Conservation (phyloP, 257 asterid genomes). For the Plantago elongata region DNA sequence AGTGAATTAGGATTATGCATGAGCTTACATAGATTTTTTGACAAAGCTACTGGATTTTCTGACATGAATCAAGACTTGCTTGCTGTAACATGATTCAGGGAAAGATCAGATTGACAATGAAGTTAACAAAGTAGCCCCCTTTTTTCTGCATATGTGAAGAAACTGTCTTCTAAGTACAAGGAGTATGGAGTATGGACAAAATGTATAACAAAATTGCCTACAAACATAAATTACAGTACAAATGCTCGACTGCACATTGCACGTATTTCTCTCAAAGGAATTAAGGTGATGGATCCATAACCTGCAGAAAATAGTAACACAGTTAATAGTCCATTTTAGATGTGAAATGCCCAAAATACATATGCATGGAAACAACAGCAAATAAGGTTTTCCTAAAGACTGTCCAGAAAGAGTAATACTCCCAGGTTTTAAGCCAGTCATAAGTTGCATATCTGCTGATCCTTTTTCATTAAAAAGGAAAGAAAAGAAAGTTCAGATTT, state of each 20-base stretch:
- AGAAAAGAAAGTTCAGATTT: too few relatives aligned
- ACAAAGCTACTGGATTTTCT: too few relatives aligned
- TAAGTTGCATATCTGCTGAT: too few relatives aligned
- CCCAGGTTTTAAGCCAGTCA: too few relatives aligned
- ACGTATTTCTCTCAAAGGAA: not conserved
- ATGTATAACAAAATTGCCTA: too few relatives aligned
- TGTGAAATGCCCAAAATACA: not conserved
- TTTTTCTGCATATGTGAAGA: not conserved
- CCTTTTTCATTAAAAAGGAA: too few relatives aligned
- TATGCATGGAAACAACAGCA: not conserved
- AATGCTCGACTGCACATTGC: not conserved
- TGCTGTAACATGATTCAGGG: not conserved
- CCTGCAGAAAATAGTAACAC: not conserved
- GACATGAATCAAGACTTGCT: too few relatives aligned
- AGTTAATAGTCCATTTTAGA: not conserved
- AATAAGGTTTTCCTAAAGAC: not conserved
- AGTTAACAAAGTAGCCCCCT: not conserved
- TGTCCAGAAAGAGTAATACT: not conserved
- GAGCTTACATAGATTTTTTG: too few relatives aligned
- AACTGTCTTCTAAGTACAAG: conserved; percentile 1
- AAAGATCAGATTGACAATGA: not conserved
- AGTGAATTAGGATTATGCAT: too few relatives aligned
- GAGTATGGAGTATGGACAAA: too few relatives aligned
- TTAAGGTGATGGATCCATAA: conserved; percentile 1
- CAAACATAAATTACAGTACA: not conserved